These are phyloP conservation scores for Cucurbitaria berberidis DNA, from an alignment of 2,329 filamentous ascomycete genomes.

Conservation along the genomic window DNA sequence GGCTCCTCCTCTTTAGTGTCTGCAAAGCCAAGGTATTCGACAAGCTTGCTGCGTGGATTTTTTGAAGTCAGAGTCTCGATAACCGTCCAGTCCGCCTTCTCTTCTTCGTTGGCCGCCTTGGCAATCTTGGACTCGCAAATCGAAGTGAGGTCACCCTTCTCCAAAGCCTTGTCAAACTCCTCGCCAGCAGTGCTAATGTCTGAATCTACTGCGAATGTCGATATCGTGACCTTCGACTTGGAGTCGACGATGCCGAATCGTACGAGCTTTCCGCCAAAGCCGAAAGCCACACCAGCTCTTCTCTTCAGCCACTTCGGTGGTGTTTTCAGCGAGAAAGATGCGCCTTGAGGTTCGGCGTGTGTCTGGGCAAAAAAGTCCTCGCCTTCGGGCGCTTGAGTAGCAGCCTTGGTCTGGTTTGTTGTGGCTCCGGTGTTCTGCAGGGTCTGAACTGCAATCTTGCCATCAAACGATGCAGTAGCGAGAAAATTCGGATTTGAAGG, in stretches of 20 bases:
- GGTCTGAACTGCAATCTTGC: conserved; percentile 92
- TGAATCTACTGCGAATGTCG: conserved; percentile 86
- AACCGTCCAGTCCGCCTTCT: conserved; percentile 95
- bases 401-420: conserved; percentile 63
- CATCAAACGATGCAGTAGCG: conserved; percentile 95
- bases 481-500: conserved; percentile 90
- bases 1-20: conserved; percentile 57
- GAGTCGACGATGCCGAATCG: conserved; percentile 73
- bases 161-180: conserved; percentile 83
- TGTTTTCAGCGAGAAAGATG: conserved; percentile 83
- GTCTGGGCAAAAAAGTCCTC: conserved; percentile 97
- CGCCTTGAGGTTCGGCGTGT: conserved; percentile 87
- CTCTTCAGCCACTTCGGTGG: conserved; percentile 90
- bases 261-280: conserved; percentile 92
- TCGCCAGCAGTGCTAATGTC: conserved; percentile 83
- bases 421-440: conserved; percentile 90
- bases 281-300: conserved; percentile 86
- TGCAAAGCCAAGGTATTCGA: conserved; percentile 88
- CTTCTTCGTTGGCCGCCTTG: conserved; percentile 80
- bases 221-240: conserved; percentile 80
- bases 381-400: conserved; percentile 74
- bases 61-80: conserved; percentile 86
- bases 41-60: conserved; percentile 83
- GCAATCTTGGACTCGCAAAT: conserved; percentile 83
- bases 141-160: conserved; percentile 74